Percentiles rank a stretch among this genome's conserved stretches.
These are phyloP conservation scores for Chlorella sp. DNA, from an alignment of 139 green algal species.

Conservation along the genomic window DNA sequence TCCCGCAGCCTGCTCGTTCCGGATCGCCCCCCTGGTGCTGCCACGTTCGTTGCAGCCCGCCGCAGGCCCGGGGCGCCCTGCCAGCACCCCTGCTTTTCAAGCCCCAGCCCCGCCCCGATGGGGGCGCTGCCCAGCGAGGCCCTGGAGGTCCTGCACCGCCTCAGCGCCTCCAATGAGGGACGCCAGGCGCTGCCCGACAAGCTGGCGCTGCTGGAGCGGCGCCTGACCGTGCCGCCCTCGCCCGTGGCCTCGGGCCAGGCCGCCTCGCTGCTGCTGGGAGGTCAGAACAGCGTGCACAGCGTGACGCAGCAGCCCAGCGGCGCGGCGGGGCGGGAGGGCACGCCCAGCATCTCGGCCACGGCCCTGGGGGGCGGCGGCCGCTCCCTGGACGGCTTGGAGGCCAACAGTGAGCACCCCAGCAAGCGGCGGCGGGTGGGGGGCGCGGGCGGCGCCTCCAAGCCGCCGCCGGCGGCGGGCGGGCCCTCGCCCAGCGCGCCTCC, in stretches of 20 bases:
- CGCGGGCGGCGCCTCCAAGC: neutral
- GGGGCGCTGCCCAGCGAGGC: conserved; percentile 10
- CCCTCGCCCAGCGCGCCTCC: neutral
- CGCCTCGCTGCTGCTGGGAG: neutral
- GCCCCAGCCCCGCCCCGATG: neutral
- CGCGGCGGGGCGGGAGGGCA: neutral
- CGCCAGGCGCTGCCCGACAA: conserved; percentile 20
- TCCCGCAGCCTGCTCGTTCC: no score
- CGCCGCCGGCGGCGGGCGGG: neutral
- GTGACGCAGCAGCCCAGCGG: conserved; percentile 25
- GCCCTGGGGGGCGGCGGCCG: neutral
- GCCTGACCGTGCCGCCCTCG: conserved; percentile 39
- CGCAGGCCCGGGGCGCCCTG: neutral
- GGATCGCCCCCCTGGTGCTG: no score
- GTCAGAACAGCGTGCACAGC: conserved; percentile 44
- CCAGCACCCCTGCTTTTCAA: neutral
- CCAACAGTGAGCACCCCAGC: conserved; percentile 22
- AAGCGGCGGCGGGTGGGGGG: conserved; percentile 20
- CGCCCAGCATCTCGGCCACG: neutral
- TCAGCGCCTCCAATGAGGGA: conserved; percentile 33
- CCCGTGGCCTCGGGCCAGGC: conserved; percentile 7
- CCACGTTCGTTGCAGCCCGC: neutral
- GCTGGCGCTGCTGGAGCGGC: conserved; percentile 40
- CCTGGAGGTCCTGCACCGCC: conserved; percentile 5
- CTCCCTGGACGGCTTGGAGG: conserved; percentile 16